A percentile compares a stretch with the other conserved stretches of the same genome.
phyloP scores from a whole-genome alignment of 177 flowering plant species.

The Vitis hybrid region DNA sequence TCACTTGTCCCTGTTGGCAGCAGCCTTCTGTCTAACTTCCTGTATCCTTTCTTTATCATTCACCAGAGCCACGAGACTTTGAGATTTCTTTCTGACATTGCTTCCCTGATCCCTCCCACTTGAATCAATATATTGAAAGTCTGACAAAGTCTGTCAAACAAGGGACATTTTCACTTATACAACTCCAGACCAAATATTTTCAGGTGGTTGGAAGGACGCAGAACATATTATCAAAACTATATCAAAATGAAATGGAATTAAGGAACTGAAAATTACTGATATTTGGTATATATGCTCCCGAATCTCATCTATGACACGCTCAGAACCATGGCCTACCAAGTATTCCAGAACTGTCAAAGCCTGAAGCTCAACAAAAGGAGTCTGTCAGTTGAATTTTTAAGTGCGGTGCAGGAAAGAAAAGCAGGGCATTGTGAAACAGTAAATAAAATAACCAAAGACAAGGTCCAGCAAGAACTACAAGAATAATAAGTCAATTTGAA shows the following conservation, averaged over 20 bases:
- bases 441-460: not conserved
- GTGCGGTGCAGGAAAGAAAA: not conserved
- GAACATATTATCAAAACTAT: not conserved
- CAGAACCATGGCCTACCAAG: slow-evolving; percentile 94
- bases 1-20: slow-evolving; percentile 86
- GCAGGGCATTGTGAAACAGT: not conserved
- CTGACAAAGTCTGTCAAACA: slow-evolving; percentile 71
- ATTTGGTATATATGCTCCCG: slow-evolving; percentile 93
- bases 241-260: slow-evolving; percentile 4
- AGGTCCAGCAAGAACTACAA: not conserved
- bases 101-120: slow-evolving; percentile 94
- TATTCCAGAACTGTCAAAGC: slow-evolving; percentile 90
- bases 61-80: slow-evolving; percentile 81
- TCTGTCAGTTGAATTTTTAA: not conserved
- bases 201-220: not conserved
- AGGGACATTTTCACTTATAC: not conserved
- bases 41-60: slow-evolving; percentile 88
- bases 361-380: slow-evolving; percentile 41
- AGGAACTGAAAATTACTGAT: slow-evolving; percentile 49
- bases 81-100: slow-evolving; percentile 95
- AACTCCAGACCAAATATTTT: not conserved
- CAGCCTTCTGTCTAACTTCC: slow-evolving; percentile 91
- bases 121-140: slow-evolving; percentile 95
- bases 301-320: slow-evolving; percentile 94
- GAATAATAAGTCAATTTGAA: too few relatives aligned